Conservation (phyloP, 2,329 filamentous ascomycete genomes). For the Claviceps arundinis region DNA sequence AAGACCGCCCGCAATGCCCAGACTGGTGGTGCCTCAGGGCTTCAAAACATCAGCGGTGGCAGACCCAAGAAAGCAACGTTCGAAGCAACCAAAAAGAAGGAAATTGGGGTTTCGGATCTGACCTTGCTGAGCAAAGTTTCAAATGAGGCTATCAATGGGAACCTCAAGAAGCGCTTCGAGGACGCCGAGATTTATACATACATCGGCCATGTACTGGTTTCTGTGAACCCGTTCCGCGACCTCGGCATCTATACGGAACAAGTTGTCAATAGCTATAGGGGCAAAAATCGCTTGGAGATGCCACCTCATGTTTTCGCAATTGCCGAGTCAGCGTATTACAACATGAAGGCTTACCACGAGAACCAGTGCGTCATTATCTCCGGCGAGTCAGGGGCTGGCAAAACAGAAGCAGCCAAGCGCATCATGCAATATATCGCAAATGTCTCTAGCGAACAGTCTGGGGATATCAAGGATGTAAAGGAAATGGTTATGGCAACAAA, state of each 20-base stretch:
- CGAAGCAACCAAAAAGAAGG: constrained; percentile 96
- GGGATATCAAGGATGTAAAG: constrained; percentile 91
- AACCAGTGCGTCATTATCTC: constrained; percentile 99
- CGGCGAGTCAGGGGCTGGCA: constrained; percentile 93
- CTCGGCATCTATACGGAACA: constrained; percentile 95
- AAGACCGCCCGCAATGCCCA: constrained; percentile 25
- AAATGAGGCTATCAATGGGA: constrained; percentile 98
- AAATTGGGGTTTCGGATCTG: constrained; percentile 95
- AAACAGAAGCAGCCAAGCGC: constrained; percentile 95
- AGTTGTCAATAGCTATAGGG: constrained; percentile 85
- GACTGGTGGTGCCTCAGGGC: constrained; percentile 25
- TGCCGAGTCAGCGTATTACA: constrained; percentile 93
- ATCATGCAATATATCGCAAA: constrained; percentile 99
- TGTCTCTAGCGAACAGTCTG: constrained; percentile 74
- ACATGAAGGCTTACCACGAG: constrained; percentile 99
- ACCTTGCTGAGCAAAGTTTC: constrained; percentile 97
- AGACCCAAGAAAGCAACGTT: constrained; percentile 93
- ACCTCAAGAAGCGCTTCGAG: constrained; percentile 95
- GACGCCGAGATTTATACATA: constrained; percentile 98
- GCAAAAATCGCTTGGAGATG: constrained; percentile 92
- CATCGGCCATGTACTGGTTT: constrained; percentile 98
- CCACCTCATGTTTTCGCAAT: constrained; percentile 96
- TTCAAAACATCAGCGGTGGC: constrained; percentile 24
- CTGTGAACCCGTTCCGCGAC: constrained; percentile 95
- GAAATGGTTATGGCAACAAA: constrained; percentile 99